Conservation (phyloP, 108 stramenopile genomes). For the Cyclotella baltica region DNA sequence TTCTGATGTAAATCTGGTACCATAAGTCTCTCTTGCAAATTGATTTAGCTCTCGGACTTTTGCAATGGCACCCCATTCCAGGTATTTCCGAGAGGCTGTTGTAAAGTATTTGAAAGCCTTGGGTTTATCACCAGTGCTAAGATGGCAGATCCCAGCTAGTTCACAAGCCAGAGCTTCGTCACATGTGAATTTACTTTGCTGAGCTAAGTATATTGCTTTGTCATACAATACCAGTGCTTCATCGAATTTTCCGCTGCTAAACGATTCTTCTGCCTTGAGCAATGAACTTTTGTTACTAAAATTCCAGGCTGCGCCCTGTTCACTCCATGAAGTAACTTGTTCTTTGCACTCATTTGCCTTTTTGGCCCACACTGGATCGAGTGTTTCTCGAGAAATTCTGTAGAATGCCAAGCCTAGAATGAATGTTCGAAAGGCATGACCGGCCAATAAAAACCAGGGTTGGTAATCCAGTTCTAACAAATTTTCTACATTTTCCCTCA, state of each 20-base stretch:
- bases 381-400: slow-evolving; percentile 7
- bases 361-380: slow-evolving; percentile 1
- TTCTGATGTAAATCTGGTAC: not conserved
- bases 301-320: slow-evolving; percentile 12
- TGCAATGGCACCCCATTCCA: slow-evolving; percentile 19
- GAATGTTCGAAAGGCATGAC: not conserved
- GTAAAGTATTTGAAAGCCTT: slow-evolving; percentile 11
- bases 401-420: not conserved
- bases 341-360: not conserved
- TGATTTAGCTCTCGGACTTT: not conserved
- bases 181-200: slow-evolving; percentile 13
- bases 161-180: slow-evolving; percentile 32
- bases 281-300: slow-evolving; percentile 32
- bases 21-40: not conserved
- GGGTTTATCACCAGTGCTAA: slow-evolving; percentile 1
- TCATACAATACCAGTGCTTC: slow-evolving; percentile 14
- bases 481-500: not conserved
- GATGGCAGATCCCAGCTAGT: slow-evolving; percentile 15
- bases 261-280: slow-evolving; percentile 27
- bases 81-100: slow-evolving; percentile 11
- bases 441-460: not conserved
- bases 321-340: not conserved
- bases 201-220: slow-evolving; percentile 20
- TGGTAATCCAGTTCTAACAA: not conserved
- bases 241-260: not conserved